Percentiles rank a stretch among this genome's conserved stretches.
Conservation (phyloP, 495 filamentous ascomycete species). For the Podospora tetraspora region DNA sequence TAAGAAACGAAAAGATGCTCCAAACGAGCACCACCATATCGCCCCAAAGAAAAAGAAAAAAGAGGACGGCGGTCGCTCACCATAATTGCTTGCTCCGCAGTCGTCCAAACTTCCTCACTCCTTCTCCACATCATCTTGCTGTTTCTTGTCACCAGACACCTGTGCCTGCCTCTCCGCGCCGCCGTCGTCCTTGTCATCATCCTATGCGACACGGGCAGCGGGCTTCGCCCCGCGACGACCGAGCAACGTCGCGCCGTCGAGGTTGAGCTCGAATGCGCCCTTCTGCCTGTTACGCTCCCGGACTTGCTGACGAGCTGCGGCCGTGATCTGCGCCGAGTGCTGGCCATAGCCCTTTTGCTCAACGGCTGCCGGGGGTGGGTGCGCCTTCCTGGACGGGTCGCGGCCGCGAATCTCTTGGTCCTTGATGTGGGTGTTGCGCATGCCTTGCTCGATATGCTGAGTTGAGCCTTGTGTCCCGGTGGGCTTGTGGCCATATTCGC, state of each 20-base stretch:
- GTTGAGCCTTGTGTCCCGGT: slow-evolving; percentile 49
- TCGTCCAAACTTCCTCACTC: neutral
- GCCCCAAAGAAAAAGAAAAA: neutral
- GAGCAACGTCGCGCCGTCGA: slow-evolving; percentile 83
- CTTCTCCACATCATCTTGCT: neutral
- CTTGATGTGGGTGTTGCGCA: slow-evolving; percentile 73
- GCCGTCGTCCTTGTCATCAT: neutral
- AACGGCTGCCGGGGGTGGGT: slow-evolving; percentile 34
- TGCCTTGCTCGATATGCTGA: slow-evolving; percentile 73
- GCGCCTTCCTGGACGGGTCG: slow-evolving; percentile 36
- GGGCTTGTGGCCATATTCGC: slow-evolving; percentile 61
- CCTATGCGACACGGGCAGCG: slow-evolving; percentile 36
- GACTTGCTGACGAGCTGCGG: slow-evolving; percentile 73
- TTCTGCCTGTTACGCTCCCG: slow-evolving; percentile 51
- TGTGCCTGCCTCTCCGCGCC: neutral
- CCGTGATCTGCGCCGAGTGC: slow-evolving; percentile 69
- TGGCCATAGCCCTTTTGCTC: slow-evolving; percentile 72
- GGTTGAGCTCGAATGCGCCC: slow-evolving; percentile 80
- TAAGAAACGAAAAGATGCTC: neutral
- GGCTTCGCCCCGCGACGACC: slow-evolving; percentile 64
- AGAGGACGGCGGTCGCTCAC: neutral
- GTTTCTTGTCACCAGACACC: neutral
- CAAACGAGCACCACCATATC: neutral
- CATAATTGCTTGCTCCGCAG: neutral
- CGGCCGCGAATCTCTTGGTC: slow-evolving; percentile 49